Evolutionary conservation across 2,329 filamentous ascomycete species (phyloP).

Genomic region (Cercospora sp.): DNA sequence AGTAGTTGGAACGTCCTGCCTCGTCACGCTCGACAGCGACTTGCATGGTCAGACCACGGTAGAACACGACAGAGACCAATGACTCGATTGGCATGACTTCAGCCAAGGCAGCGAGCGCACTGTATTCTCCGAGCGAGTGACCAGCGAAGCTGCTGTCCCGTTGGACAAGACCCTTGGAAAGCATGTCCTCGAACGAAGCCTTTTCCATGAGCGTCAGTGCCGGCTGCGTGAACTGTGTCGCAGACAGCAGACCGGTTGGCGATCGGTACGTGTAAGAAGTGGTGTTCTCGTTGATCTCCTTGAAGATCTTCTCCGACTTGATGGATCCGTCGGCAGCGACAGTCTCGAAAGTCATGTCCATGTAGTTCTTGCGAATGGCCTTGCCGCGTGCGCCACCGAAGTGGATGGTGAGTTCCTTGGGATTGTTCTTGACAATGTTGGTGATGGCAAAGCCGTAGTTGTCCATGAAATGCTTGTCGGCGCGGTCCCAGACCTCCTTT

Average conservation of each 20-base stretch:
- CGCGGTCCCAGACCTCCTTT: conserved; percentile 95
- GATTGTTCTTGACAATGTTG: conserved; percentile 99
- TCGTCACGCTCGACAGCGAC: conserved; percentile 97
- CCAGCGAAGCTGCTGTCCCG: conserved; percentile 96
- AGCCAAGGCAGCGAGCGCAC: conserved; percentile 88
- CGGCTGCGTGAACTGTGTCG: conserved; percentile 97
- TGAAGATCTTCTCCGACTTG: conserved; percentile 99
- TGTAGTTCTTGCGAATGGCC: conserved; percentile 97
- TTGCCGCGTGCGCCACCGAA: conserved; percentile 97
- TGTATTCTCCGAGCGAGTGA: conserved; percentile 98
- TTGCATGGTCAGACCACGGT: conserved; percentile 98
- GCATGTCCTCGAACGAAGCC: conserved; percentile 99
- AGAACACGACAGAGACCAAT: conserved; percentile 97
- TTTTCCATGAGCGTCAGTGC: conserved; percentile 99
- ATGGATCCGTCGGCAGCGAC: conserved; percentile 86
- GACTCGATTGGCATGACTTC: conserved; percentile 99
- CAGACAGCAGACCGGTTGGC: conserved; percentile 88
- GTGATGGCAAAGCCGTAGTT: conserved; percentile 98
- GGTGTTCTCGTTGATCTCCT: conserved; percentile 90
- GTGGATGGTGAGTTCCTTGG: conserved; percentile 96
- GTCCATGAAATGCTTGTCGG: conserved; percentile 96
- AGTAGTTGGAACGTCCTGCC: conserved; percentile 92
- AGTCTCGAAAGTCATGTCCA: conserved; percentile 99
- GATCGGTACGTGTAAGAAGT: conserved; percentile 97
- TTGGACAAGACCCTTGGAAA: conserved; percentile 91